A percentile compares a stretch with the other conserved stretches of the same genome.
Conservation (phyloP, 1,284 basidiomycete species). For the Pseudomicrostroma phylloplanum region DNA sequence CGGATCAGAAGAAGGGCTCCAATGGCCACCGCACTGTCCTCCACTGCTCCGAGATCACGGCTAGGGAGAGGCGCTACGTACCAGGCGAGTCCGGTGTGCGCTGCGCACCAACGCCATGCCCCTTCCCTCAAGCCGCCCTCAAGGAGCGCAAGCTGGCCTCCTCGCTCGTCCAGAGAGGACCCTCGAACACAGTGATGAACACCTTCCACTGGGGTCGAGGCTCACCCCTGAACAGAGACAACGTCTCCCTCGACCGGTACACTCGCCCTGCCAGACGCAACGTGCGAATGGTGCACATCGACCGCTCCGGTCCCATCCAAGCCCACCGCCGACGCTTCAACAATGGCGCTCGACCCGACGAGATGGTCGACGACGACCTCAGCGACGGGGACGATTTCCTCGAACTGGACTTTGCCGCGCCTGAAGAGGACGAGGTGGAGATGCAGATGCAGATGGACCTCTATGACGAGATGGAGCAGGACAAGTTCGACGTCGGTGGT, state of each 20-base stretch:
- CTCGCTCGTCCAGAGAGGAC: too few relatives aligned
- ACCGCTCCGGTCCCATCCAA: background rate
- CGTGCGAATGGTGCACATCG: background rate
- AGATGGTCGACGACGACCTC: slow-evolving; percentile 20
- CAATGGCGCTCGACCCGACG: background rate
- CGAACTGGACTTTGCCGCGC: too few relatives aligned
- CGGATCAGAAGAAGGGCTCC: slow-evolving; percentile 55
- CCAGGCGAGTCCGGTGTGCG: slow-evolving; percentile 64
- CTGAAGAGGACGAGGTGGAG: too few relatives aligned
- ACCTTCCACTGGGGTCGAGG: too few relatives aligned
- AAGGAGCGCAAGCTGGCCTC: too few relatives aligned
- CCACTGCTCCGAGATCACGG: slow-evolving; percentile 69
- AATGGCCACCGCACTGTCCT: slow-evolving; percentile 85
- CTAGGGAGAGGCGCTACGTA: slow-evolving; percentile 66
- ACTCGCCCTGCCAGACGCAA: slow-evolving; percentile 1
- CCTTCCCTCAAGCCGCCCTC: background rate
- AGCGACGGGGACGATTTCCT: slow-evolving; percentile 23
- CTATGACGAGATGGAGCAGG: too few relatives aligned
- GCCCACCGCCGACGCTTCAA: background rate
- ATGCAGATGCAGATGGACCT: too few relatives aligned
- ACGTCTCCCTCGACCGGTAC: slow-evolving; percentile 14
- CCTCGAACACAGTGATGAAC: too few relatives aligned
- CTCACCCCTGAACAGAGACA: background rate
- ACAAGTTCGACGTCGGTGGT: too few relatives aligned
- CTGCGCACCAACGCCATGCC: slow-evolving; percentile 3